Evolutionary conservation across 2,329 filamentous ascomycete species (phyloP).

Genomic region (Tolypocladium guangdongense): DNA sequence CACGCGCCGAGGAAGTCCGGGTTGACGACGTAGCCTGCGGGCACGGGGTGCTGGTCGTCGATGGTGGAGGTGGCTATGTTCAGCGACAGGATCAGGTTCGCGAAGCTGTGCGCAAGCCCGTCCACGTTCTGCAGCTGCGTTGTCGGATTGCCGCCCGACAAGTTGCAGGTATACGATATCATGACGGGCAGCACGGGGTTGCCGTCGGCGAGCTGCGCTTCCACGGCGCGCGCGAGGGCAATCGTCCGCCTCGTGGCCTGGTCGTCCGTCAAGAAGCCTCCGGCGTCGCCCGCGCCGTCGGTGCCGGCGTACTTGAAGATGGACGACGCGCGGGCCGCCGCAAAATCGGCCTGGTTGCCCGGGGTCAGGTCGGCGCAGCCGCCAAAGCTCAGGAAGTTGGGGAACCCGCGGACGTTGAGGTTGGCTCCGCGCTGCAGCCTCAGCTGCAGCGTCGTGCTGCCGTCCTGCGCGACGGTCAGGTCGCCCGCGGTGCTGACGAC

Average conservation of each 20-base stretch:
- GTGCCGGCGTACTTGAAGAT: constrained; percentile 1
- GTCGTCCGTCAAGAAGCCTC: background rate
- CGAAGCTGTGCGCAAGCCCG: background rate
- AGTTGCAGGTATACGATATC: constrained; percentile 3
- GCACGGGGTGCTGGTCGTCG: background rate
- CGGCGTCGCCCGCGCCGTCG: background rate
- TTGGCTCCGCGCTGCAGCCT: background rate
- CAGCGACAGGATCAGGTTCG: constrained; percentile 1
- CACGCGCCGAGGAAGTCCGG: constrained; percentile 1
- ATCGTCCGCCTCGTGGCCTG: background rate
- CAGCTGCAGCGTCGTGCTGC: background rate
- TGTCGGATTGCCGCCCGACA: background rate
- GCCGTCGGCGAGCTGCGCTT: background rate
- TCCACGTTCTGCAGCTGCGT: background rate
- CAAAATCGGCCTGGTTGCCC: constrained; percentile 1
- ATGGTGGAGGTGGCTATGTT: background rate
- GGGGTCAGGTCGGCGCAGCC: background rate
- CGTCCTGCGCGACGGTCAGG: background rate
- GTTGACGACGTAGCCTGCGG: constrained; percentile 1
- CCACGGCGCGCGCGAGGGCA: background rate
- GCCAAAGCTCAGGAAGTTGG: constrained; percentile 2
- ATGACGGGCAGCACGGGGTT: constrained; percentile 1
- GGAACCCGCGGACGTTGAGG: background rate
- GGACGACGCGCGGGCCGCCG: constrained; percentile 1
- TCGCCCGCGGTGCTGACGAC: background rate